Percentiles rank a stretch among this genome's conserved stretches.
Conservation (phyloP, 306 rosid genomes). For the Psophocarpus tetragonolobus region DNA sequence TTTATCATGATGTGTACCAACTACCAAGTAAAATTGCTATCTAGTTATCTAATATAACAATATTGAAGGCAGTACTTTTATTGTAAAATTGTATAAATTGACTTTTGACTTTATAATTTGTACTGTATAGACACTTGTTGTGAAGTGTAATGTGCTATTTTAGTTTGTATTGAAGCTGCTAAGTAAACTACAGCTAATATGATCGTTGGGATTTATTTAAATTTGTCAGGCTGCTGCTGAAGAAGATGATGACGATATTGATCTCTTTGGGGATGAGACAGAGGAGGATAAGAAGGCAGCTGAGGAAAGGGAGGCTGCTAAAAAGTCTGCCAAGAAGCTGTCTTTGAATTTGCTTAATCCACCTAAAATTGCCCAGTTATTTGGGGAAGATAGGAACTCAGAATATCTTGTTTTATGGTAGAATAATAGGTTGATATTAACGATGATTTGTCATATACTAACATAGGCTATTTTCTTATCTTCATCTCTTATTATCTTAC, state of each 20-base stretch:
- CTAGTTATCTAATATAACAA: not conserved
- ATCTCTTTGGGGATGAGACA: conserved; percentile 91
- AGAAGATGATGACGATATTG: conserved; percentile 75
- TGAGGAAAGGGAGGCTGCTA: conserved; percentile 79
- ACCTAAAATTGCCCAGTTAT: not conserved
- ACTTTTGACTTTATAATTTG: not conserved
- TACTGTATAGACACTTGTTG: not conserved
- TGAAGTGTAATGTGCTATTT: not conserved
- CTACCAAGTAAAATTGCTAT: not conserved
- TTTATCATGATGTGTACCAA: not conserved
- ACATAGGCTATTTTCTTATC: not conserved
- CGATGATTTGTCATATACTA: not conserved
- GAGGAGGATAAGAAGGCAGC: conserved; percentile 92
- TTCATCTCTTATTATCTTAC: not conserved
- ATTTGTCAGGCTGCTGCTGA: conserved; percentile 58
- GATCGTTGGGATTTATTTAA: not conserved
- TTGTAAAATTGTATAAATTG: not conserved
- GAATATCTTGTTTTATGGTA: not conserved
- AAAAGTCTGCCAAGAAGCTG: conserved; percentile 59
- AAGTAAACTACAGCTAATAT: not conserved
- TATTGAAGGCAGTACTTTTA: not conserved
- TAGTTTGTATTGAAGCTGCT: not conserved
- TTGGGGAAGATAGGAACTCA: not conserved
- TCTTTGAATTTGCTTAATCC: not conserved
- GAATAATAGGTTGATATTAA: not conserved